Base-by-base conservation (phyloP, 139 green algal genomes). In the Picochlorum costavermella region DNA sequence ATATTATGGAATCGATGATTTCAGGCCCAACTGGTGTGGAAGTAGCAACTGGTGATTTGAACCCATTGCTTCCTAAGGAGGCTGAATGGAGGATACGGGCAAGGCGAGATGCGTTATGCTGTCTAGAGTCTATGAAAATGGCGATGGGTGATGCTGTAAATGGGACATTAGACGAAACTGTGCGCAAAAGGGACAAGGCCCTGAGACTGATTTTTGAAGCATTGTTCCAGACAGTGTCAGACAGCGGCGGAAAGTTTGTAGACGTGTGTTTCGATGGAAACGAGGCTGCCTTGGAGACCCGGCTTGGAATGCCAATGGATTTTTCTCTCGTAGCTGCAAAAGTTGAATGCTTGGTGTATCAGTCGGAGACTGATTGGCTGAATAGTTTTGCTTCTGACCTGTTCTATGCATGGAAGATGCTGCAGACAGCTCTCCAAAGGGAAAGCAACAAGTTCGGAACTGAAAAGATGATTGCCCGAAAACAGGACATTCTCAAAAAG, bases 331-430 rank as follows among this genome's bases (percentile, higher is more conserved):
- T 76, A 30, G 64, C 57, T n/a, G 64, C 61, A 2, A 66, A 31
- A 13, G 53, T 70, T 2, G 57, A 72, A 40, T 53, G 66, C 71
- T 69, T 70, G 43, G 50, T 74, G 8, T 84, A 84, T 50, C 29
- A 51, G 2, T 36, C 30, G 2, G 25, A 60, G 25, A 49, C 50
- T 6, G 23, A 75, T 50, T 70, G 69, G 30, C 43, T 86, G 36
- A 40, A 68, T 1, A 79, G 81, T 1, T 76, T 91, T 16, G 63
- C 57, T 11, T 63, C 66, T 3, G 83, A 90, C 40, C 36, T 90
- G 2, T 36, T 44, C 0, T 31, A 57, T 10, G 78, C 75, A 14
- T 76, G 70, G 14, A 28, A 64, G 16, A 65, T 86, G 37, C 79
- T 76, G 67, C 71, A 72, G 6, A 56, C 61, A 3, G 79, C 69